Conservation (phyloP, 345 rosid species). For the Durio zibethinus region DNA sequence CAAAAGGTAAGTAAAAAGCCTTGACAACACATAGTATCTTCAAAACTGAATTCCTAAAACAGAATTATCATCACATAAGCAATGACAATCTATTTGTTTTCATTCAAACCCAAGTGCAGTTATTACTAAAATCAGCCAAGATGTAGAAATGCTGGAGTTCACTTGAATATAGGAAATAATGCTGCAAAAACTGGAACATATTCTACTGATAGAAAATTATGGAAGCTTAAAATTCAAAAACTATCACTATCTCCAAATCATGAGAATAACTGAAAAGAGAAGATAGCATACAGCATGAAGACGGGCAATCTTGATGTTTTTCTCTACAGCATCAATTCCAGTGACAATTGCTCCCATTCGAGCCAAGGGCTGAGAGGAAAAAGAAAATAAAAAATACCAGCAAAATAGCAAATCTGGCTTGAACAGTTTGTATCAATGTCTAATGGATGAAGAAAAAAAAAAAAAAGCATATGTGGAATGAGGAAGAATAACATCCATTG, state of each 20-base stretch:
- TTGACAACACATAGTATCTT: neutral
- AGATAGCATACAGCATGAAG: conserved; percentile 74
- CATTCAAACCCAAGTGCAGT: neutral
- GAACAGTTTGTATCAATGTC: neutral
- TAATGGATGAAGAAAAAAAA: neutral
- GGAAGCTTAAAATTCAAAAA: neutral
- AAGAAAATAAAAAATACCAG: conserved; percentile 16
- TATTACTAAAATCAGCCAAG: neutral
- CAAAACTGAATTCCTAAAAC: neutral
- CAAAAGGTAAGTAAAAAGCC: neutral
- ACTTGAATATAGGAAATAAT: neutral
- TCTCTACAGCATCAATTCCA: conserved; percentile 90
- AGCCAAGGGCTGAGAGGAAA: conserved; percentile 76
- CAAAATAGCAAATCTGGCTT: neutral
- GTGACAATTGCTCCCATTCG: conserved; percentile 95
- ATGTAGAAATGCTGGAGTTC: neutral
- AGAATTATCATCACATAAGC: neutral
- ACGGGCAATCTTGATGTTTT: conserved; percentile 82
- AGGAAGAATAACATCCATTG: neutral
- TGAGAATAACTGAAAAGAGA: conserved; percentile 7
- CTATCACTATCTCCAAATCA: neutral
- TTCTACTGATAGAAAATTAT: neutral
- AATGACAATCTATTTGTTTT: neutral
- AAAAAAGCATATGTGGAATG: neutral
- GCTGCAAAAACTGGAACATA: neutral